These are phyloP conservation scores for Eucalyptus polyanthemos DNA, from an alignment of 345 rosid genomes.

Conservation along the genomic window DNA sequence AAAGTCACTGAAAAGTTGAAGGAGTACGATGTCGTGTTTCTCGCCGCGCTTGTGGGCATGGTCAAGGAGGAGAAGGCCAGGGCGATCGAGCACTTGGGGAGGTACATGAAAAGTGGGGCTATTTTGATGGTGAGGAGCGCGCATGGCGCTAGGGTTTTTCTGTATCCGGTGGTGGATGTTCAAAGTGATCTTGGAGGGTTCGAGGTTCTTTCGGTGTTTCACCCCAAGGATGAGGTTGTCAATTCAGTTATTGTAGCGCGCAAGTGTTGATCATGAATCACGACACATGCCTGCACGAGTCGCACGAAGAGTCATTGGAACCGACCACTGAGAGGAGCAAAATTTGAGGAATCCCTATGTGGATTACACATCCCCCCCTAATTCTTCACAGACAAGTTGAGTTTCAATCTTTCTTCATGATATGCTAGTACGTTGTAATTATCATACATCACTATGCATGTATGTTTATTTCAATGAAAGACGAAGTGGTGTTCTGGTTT, in stretches of 20 bases:
- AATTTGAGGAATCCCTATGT: background rate
- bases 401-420: background rate
- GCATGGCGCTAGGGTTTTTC: slow-evolving; percentile 79
- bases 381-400: background rate
- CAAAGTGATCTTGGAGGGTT: slow-evolving; percentile 51
- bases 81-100: slow-evolving; percentile 55
- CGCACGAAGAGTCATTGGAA: background rate
- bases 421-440: background rate
- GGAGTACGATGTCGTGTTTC: slow-evolving; percentile 67
- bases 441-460: background rate
- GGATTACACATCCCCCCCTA: background rate
- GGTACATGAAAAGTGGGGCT: slow-evolving; percentile 67
- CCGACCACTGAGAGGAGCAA: background rate
- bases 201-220: slow-evolving; percentile 55
- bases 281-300: background rate
- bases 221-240: slow-evolving; percentile 76
- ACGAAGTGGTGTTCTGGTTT: background rate
- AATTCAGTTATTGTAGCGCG: slow-evolving; percentile 71
- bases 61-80: slow-evolving; percentile 47
- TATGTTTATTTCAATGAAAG: background rate
- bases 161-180: slow-evolving; percentile 67
- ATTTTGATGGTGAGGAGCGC: slow-evolving; percentile 79
- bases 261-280: slow-evolving; percentile 4
- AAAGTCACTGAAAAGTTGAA: slow-evolving; percentile 24
- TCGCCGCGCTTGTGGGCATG: slow-evolving; percentile 91